These are phyloP conservation scores for Rhodotorula sp. DNA, from an alignment of 1,284 basidiomycete species.

Conservation along the genomic window DNA sequence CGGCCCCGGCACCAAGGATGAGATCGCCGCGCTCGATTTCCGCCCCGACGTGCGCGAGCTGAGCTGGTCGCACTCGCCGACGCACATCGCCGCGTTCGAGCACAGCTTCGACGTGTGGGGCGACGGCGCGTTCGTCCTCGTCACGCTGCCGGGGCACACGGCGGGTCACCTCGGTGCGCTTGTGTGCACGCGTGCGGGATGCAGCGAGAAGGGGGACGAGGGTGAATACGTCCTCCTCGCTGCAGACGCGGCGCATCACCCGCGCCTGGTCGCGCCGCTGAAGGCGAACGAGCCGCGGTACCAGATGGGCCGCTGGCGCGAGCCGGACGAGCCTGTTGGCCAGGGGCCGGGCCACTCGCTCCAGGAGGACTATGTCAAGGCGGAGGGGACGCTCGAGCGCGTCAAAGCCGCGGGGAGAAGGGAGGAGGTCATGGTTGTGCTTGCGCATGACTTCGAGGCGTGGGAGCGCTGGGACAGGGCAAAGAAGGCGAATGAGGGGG, in stretches of 20 bases:
- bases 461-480: conserved; percentile 24
- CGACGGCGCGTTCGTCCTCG: conserved; percentile 62
- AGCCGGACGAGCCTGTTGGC: conserved; percentile 2
- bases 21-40: conserved; percentile 2
- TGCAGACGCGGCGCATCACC: conserved; percentile 29
- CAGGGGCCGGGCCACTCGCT: conserved; percentile 8
- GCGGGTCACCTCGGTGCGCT: conserved; percentile 61
- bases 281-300: background rate
- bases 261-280: conserved; percentile 1
- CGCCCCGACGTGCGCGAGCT: conserved; percentile 2
- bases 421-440: conserved; percentile 23
- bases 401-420: conserved; percentile 13
- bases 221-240: conserved; percentile 31
- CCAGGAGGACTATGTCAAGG: conserved; percentile 21
- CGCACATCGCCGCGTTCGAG: conserved; percentile 58
- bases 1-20: conserved; percentile 3
- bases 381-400: conserved; percentile 20
- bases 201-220: too few relatives aligned
- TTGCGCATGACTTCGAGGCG: conserved; percentile 22
- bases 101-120: conserved; percentile 60
- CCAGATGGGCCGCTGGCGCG: conserved; percentile 10
- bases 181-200: conserved; percentile 56
- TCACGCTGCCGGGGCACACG: conserved; percentile 62
- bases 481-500: background rate
- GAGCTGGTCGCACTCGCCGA: conserved; percentile 7